A percentile compares a stretch with the other conserved stretches of the same genome.
phyloP scores from a whole-genome alignment of 768 basidiomycete genomes.

The Tulasnella sp. region DNA sequence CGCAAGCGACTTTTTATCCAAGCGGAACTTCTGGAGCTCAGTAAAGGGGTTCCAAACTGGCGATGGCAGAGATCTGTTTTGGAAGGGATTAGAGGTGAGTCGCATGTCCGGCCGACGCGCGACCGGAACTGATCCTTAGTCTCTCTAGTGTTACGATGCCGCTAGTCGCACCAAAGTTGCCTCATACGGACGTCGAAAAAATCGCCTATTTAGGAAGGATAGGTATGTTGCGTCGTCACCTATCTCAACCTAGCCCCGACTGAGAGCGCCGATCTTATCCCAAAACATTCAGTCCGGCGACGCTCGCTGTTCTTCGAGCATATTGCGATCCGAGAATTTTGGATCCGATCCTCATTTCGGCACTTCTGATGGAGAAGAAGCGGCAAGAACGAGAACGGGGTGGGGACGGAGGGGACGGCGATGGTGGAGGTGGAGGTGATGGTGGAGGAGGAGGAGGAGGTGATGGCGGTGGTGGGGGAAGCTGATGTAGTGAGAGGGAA shows the following conservation, averaged over 20 bases:
- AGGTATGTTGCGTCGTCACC: background rate
- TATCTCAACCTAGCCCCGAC: background rate
- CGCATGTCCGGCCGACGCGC: background rate
- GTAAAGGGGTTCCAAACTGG: background rate
- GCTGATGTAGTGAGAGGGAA: background rate
- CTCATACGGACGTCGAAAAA: background rate
- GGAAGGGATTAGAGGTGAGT: background rate
- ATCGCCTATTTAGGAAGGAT: background rate
- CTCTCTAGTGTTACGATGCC: background rate
- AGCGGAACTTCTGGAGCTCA: background rate
- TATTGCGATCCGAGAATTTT: background rate
- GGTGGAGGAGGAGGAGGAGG: background rate
- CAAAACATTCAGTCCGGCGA: background rate
- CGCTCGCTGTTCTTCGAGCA: background rate
- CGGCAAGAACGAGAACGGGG: background rate
- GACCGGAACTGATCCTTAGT: background rate
- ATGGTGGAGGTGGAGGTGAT: background rate
- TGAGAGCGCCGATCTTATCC: background rate
- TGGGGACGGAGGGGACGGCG: background rate
- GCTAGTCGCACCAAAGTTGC: background rate
- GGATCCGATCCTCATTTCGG: background rate
- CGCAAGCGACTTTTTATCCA: constrained; percentile 15
- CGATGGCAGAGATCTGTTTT: background rate
- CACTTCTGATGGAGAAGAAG: constrained; percentile 1
- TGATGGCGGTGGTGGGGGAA: background rate